Base-by-base conservation (phyloP, 257 asterid genomes). In the Prunella vulgaris region DNA sequence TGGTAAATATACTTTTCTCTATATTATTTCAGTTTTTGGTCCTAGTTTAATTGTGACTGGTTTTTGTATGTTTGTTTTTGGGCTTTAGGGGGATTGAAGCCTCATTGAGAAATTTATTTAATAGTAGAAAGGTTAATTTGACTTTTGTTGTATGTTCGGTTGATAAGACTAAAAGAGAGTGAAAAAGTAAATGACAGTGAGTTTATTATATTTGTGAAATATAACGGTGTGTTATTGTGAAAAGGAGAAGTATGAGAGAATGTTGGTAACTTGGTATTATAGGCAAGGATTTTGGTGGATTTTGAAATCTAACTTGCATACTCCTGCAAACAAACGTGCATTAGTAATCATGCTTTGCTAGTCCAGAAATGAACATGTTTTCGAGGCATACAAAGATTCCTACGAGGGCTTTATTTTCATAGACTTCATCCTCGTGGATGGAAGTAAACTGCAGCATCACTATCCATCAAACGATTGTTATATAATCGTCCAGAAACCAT, bases 1-100 rank as follows among this genome's bases (percentile, higher is more conserved):
- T 73, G 85, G 98, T 88, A 82, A 64, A 75, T 73, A 61, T 67
- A 42, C 57, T 28, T 10, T 44, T 3, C 33, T 69, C 35, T 62
- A 49, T 66, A 35, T 10, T 17, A 12, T 58, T 63, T 42, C 40
- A 61, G 38, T 24, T 53, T 44, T 57, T 44, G 44, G 33, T 60
- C 61, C 63, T 22, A 60, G 40, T 69, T 22, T 17, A 62, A 44
- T 63, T 33, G 54, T 44, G 38, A 56, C 22, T 49, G 57, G 57
- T 49, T 57, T 40, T 40, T 5, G 48, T 40, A 40, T 40, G 48
- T 40, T 40, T 40, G 18, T 44, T 44, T 44, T 14, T n/a, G 52
- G 52, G 4, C 20, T 14, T 18, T n/a, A 44, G 52, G 51, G 17
- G 17, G 51, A 42, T 12, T 40, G 2, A 10, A 27, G 1, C 30